Evolutionary conservation across 1,139 yeast genomes (phyloP), one percentile per base, ranked within the genome.

Genomic region (Hyphopichia pseudoburtonii): DNA sequence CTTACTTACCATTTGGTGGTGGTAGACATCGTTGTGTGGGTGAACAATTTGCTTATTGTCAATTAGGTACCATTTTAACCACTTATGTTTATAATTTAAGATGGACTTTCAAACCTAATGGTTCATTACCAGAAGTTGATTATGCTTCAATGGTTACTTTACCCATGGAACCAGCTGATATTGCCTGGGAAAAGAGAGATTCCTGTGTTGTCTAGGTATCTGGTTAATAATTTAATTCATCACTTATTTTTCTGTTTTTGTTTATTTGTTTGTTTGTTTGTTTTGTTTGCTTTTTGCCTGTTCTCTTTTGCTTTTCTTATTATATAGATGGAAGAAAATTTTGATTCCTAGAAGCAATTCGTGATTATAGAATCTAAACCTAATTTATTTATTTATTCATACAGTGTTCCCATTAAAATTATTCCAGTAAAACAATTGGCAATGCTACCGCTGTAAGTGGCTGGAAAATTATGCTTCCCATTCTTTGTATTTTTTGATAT

Each of bases 11-110:
- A 39, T 92, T 92, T 57, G 98, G 98, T 52, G 98, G 97, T 64
- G 99, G 99, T 50, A 86, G 99, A 75, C 99, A 92, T 64, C 85
- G 98, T 70, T 92, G 99, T 70, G 89, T 92, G 57, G 99, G 99
- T 56, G 99, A 92, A 67, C 97, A 90, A 60, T 92, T 92, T 70
- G 99, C 99, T 31, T 88, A 84, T 62, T 82, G 85, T 49, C 99
- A 92, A 70, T 78, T 92, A 52, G 96, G 96, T 39, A 83, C 95
- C 39, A 74, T 92, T 44, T 71, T 94, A 57, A 70, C 89, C 27
- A 78, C 89, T 17, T 86, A 73, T 60, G 78, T 90, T 26, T 85
- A 85, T 62, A 82, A 85, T 46, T 66, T 86, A 59, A 82, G 74
- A 59, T 90, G 96, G 96, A 72, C 73, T 33, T 73, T 81, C 43